A percentile compares a stretch with the other conserved stretches of the same genome.
phyloP scores from a whole-genome alignment of 2,329 filamentous ascomycete species.

The Fusarium graminum region DNA sequence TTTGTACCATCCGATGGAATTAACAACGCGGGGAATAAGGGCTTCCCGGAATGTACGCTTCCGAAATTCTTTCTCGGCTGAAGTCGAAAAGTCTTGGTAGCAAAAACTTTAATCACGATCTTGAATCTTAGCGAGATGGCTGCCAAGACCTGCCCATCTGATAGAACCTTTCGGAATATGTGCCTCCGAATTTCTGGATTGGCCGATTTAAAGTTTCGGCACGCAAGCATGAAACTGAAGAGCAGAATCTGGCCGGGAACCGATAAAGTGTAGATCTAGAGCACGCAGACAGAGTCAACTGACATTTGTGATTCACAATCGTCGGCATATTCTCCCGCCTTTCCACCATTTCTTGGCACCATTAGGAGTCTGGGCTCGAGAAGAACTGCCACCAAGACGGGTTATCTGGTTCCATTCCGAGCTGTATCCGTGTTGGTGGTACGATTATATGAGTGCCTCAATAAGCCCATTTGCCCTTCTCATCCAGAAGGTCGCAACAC shows the following conservation, averaged over 20 bases:
- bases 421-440: not conserved
- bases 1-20: not conserved
- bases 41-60: conserved; percentile 20
- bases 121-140: not conserved
- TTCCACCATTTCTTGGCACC: conserved; percentile 3
- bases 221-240: not conserved
- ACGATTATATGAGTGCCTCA: not conserved
- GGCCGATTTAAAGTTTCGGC: conserved; percentile 9
- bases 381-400: not conserved
- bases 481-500: not conserved
- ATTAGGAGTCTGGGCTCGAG: not conserved
- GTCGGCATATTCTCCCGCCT: conserved; percentile 4
- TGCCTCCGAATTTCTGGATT: conserved; percentile 15
- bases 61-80: conserved; percentile 3
- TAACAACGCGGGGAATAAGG: not conserved
- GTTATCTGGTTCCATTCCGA: not conserved
- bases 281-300: conserved; percentile 2
- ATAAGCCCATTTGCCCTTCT: not conserved
- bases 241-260: not conserved
- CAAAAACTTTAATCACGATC: not conserved
- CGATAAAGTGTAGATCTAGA: not conserved
- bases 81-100: not conserved
- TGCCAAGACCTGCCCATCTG: not conserved
- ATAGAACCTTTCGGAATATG: not conserved
- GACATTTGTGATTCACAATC: not conserved